Base-by-base conservation (phyloP, 768 basidiomycete genomes). In the Trametes villosa region DNA sequence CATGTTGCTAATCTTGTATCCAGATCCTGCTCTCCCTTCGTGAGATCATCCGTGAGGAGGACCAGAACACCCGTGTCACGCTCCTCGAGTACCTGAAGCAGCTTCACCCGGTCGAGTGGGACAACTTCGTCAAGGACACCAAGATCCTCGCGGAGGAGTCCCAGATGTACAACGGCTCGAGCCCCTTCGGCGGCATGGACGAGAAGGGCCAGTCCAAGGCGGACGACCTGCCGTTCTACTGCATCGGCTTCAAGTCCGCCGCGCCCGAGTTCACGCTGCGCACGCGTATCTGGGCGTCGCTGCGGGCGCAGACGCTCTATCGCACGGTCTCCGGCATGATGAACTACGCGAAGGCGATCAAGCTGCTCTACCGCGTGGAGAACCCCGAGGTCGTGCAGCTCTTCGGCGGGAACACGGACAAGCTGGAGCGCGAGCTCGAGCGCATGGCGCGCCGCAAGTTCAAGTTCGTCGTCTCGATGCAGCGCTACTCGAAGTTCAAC, bases 271-370 rank as follows among this genome's bases (percentile, higher is more conserved):
- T 96, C 74, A 99, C 97, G 2, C 84, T 99, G 15, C 94, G 97
- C 60, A 99, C 97, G 9, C 89, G 97, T 72, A 99, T 99, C 70
- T 99, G 97, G 97, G 96, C 97, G 9, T 98, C 96, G 6, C 85
- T 99, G 9, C 93, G 97, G 54, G 97, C 97, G 18, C 97, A 99
- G 79, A 99, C 97, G 2, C 85, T 99, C 20, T 98, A 99, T 73
- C 88, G 97, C 65, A 99, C 97, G 15, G 96, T 99, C 18, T 98
- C 97, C 34, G 97, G 97, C 52, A 98, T 99, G 93, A 98, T 98
- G 97, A 99, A 99, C 78, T 98, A 99, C 75, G 88, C 92, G 66
- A 99, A 99, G 79, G 97, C 97, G 13, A 98, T 99, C 86, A 99
- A 99, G 74, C 79, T 99, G 34, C 84, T 99, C n/a, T 96, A 98